Percentiles rank a stretch among this genome's conserved stretches.
Conservation (phyloP, 345 rosid species). For the Hibiscus syriacus region DNA sequence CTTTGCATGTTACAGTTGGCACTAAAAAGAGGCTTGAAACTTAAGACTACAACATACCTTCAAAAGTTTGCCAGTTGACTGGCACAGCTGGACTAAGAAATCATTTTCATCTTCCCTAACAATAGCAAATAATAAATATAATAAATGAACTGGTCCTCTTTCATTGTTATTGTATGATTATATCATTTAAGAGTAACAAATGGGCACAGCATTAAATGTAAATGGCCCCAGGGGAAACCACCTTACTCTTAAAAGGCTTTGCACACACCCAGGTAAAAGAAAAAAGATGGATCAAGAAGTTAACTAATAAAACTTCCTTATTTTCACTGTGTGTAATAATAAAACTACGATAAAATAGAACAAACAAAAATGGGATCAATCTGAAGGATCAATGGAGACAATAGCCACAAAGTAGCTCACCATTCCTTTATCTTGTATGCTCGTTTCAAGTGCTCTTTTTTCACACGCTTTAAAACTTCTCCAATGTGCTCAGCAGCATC, state of each 20-base stretch:
- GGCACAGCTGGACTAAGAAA: slow-evolving; percentile 79
- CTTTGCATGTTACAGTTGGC: neutral
- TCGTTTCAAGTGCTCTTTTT: slow-evolving; percentile 74
- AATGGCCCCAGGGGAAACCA: neutral
- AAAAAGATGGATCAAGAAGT: neutral
- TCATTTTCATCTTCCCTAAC: slow-evolving; percentile 80
- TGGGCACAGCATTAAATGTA: neutral
- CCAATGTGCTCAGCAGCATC: slow-evolving; percentile 94
- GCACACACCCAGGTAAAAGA: neutral
- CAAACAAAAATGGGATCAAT: neutral
- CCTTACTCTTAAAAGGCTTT: neutral
- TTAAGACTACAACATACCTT: slow-evolving; percentile 36
- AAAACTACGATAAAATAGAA: neutral
- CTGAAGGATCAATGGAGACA: neutral
- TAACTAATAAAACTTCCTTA: neutral
- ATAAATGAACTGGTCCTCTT: neutral
- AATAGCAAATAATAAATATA: slow-evolving; percentile 4
- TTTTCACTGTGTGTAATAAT: neutral
- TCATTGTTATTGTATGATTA: neutral
- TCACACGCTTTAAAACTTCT: slow-evolving; percentile 83
- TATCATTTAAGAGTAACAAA: neutral
- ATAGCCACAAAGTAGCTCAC: slow-evolving; percentile 25
- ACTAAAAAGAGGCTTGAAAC: neutral
- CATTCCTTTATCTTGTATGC: slow-evolving; percentile 83
- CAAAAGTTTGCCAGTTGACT: slow-evolving; percentile 66